phyloP scores from a whole-genome alignment of 257 asterid genomes.

The Rhazya stricta region DNA sequence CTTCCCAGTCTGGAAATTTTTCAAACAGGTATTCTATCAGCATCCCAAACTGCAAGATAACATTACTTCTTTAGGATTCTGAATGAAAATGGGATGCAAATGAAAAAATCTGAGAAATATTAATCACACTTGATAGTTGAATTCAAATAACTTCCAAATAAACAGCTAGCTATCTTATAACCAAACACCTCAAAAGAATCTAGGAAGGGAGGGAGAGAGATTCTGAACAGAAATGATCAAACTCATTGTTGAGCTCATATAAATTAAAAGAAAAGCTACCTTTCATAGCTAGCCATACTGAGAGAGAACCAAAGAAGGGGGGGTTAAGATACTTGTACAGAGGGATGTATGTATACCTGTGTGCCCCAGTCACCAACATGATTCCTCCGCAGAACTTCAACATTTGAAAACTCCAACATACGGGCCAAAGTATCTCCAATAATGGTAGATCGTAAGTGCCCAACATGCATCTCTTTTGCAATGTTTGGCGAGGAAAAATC shows the following conservation, averaged over 20 bases:
- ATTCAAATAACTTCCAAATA: too few species aligned
- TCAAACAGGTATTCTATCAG: slow-evolving; percentile 78
- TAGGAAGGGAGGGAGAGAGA: not conserved
- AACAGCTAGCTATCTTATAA: not conserved
- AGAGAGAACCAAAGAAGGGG: not conserved
- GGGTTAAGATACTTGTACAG: not conserved
- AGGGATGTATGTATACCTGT: slow-evolving; percentile 38
- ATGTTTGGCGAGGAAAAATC: slow-evolving; percentile 97
- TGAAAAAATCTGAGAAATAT: not conserved
- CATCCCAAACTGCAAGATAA: slow-evolving; percentile 81
- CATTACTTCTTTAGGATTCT: slow-evolving; percentile 21
- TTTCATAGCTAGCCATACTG: not conserved
- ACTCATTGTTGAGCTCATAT: not conserved
- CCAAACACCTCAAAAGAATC: not conserved
- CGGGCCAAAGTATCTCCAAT: slow-evolving; percentile 95
- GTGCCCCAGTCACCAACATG: slow-evolving; percentile 99
- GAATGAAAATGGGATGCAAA: not conserved
- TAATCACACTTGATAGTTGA: not conserved
- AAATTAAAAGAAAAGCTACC: not conserved
- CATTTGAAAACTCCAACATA: slow-evolving; percentile 83
- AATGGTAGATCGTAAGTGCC: slow-evolving; percentile 91
- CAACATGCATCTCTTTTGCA: slow-evolving; percentile 98
- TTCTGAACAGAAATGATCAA: not conserved
- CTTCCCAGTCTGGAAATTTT: slow-evolving; percentile 58
- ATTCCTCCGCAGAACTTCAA: slow-evolving; percentile 82